These are phyloP conservation scores for Ceratocystis colombiana DNA, from an alignment of 2,329 filamentous ascomycete genomes.

Conservation along the genomic window DNA sequence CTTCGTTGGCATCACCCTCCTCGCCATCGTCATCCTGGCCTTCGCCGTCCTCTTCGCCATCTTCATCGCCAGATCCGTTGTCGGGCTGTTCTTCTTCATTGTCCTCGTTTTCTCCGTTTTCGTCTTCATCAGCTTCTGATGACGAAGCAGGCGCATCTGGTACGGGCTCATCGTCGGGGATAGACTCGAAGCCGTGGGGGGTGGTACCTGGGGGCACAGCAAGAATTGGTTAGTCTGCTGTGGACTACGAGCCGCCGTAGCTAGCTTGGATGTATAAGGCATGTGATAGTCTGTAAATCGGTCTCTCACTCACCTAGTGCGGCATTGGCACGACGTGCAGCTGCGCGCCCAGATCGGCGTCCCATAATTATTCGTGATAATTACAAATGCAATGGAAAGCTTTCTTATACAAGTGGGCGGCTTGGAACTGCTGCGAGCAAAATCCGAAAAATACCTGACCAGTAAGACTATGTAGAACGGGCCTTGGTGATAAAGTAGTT, in stretches of 20 bases:
- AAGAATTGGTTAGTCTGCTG: neutral
- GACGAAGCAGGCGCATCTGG: slow-evolving; percentile 31
- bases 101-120: slow-evolving; percentile 12
- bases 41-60: slow-evolving; percentile 22
- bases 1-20: slow-evolving; percentile 24
- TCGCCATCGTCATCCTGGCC: slow-evolving; percentile 25
- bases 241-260: neutral
- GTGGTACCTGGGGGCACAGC: slow-evolving; percentile 34
- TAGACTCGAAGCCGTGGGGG: slow-evolving; percentile 34
- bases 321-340: slow-evolving; percentile 44
- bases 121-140: slow-evolving; percentile 27
- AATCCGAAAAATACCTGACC: neutral
- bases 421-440: neutral
- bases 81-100: slow-evolving; percentile 17
- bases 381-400: neutral
- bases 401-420: neutral
- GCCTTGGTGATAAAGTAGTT: neutral
- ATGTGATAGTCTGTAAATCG: neutral
- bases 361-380: slow-evolving; percentile 28
- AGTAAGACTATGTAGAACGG: neutral
- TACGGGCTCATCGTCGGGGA: slow-evolving; percentile 37
- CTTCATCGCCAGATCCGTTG: slow-evolving; percentile 11
- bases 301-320: slow-evolving; percentile 40
- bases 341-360: slow-evolving; percentile 44
- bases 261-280: neutral